Base-by-base conservation (phyloP, 2,329 filamentous ascomycete genomes). In the Talaromyces islandicus region DNA sequence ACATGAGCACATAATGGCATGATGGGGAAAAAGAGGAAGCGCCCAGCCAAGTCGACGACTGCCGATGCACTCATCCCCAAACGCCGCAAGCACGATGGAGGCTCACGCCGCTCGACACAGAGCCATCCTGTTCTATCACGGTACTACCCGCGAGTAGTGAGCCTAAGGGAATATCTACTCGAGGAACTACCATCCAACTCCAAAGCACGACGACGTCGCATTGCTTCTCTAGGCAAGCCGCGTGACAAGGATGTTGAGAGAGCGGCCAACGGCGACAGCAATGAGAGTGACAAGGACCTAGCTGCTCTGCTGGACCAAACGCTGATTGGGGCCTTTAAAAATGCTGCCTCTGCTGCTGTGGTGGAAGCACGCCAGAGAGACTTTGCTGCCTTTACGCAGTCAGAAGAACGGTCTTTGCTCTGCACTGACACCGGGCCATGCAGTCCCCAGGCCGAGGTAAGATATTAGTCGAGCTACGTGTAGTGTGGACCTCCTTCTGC, bases 151-250 rank as follows among this genome's bases (percentile, higher is more conserved):
- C 75, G 81, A 53, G 82, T 92, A 12, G 73, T 85, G 59, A 86
- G 86, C 0, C 77, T 96, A 60, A 86, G 91, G 67, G 80, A 88
- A 60, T 90, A 91, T 75, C 77, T 92, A 43, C 77, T 92, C 54
- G 78, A 78, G 21, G 83, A 80, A 62, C 81, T 95, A 11, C 88
- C 90, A 0, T 65, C 73, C n/a, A 80, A 84, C 11, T 93, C 90
- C 5, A 88, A 77, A 62, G 73, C 73, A 57, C 77, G 80, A 51
- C 78, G 76, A 48, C 77, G 80, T 41, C 77, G 73, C 61, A 75
- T 83, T 59, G 70, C 71, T 12, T 70, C 76, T 17, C 48, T 75
- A 19, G 63, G 73, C 51, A 65, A 59, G 58, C 27, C 46, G 35
- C 25, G 51, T 46, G 46, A 55, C 24, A 38, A 38, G 35, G 17